Evolutionary conservation across 179 eudicot species (phyloP).

Genomic region (Corrigiola litoralis): DNA sequence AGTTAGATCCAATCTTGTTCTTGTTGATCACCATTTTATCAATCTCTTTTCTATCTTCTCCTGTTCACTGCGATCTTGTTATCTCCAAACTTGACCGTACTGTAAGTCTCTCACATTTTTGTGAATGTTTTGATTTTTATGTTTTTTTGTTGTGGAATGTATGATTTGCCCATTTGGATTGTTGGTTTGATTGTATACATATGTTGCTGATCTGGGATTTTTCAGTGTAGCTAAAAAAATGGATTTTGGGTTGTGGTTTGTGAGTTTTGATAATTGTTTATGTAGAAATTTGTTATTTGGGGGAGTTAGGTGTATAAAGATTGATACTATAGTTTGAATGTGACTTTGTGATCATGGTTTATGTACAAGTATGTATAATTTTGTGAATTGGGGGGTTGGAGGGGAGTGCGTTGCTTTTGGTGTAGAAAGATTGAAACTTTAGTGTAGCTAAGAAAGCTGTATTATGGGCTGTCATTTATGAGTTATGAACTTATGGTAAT

Average conservation of each 20-base stretch:
- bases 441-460: neutral
- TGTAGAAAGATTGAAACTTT: neutral
- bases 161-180: neutral
- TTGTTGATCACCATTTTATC: slow-evolving; percentile 28
- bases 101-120: slow-evolving; percentile 35
- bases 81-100: slow-evolving; percentile 79
- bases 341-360: neutral
- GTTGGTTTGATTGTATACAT: neutral
- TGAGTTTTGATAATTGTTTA: neutral
- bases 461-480: neutral
- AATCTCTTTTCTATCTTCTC: slow-evolving; percentile 30
- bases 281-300: neutral
- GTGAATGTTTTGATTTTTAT: neutral
- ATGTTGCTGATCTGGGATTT: neutral
- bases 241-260: neutral
- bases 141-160: neutral
- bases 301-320: neutral
- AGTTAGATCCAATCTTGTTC: slow-evolving; percentile 26
- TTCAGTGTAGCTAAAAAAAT: neutral
- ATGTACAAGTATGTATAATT: neutral
- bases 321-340: neutral
- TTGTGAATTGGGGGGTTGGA: neutral
- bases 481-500: neutral
- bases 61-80: slow-evolving; percentile 68
- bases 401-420: neutral